Evolutionary conservation across 176 grass and related monocot species (phyloP).

Genomic region (Cenchrus purpureus): DNA sequence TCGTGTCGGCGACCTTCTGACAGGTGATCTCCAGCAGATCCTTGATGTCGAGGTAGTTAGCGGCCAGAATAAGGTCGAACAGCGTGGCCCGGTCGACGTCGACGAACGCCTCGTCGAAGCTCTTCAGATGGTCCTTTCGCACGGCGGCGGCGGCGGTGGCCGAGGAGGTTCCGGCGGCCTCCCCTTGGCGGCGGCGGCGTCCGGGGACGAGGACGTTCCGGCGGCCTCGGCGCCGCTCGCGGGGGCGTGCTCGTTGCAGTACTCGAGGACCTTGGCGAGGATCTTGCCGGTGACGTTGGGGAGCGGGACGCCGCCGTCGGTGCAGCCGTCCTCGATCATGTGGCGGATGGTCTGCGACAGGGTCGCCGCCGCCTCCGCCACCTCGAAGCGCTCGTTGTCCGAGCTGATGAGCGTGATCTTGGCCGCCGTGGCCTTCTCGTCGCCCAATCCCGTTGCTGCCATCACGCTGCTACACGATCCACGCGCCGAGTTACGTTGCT

Average conservation of each 20-base stretch:
- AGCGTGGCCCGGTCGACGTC: slow-evolving; percentile 38
- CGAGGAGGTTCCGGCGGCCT: no score
- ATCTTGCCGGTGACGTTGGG: background rate
- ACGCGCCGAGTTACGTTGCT: no score
- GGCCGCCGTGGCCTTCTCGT: background rate
- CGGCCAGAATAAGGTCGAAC: background rate
- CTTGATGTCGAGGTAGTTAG: slow-evolving; percentile 24
- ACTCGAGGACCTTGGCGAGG: background rate
- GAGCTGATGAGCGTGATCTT: background rate
- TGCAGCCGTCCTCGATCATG: background rate
- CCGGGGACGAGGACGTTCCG: no score
- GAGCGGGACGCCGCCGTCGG: background rate
- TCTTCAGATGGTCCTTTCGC: background rate
- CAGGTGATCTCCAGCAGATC: background rate
- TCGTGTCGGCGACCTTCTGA: background rate
- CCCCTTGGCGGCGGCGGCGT: no score
- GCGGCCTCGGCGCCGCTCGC: no score
- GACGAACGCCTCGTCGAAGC: slow-evolving; percentile 45
- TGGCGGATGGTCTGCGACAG: background rate
- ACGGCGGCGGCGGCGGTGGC: background rate
- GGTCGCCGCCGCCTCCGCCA: background rate
- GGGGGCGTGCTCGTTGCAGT: slow-evolving; percentile 2
- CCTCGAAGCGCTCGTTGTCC: background rate
- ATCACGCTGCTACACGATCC: background rate
- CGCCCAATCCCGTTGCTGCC: background rate